These are phyloP conservation scores for Backusella luteola DNA, from an alignment of 192 early-diverging fungal species.

Conservation along the genomic window DNA sequence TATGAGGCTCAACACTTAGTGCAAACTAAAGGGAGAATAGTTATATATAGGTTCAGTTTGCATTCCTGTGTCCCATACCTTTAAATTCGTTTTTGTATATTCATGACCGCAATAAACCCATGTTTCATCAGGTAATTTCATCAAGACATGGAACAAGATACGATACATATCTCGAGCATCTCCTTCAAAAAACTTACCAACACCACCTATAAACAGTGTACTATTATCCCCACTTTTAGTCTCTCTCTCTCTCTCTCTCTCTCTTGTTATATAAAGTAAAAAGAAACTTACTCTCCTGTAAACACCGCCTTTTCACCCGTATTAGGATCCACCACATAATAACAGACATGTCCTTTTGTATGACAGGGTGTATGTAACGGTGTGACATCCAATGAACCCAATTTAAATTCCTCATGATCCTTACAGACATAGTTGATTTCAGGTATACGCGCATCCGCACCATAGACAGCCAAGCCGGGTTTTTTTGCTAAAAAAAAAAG, in stretches of 20 bases:
- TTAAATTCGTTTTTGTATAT: constrained; percentile 52
- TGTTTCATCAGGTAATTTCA: constrained; percentile 56
- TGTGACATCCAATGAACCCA: constrained; percentile 73
- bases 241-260: too few relatives aligned
- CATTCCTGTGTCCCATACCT: constrained; percentile 16
- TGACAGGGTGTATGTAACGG: constrained; percentile 84
- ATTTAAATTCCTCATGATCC: constrained; percentile 71
- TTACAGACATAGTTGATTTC: constrained; percentile 72
- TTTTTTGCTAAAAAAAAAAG: constrained; percentile 34
- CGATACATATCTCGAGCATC: constrained; percentile 61
- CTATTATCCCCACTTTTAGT: constrained; percentile 1
- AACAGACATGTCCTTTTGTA: constrained; percentile 86
- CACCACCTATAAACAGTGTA: constrained; percentile 55
- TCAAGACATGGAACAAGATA: constrained; percentile 52
- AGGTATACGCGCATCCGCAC: constrained; percentile 85
- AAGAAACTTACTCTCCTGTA: constrained; percentile 62
- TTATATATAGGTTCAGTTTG: too few relatives aligned
- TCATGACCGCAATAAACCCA: constrained; percentile 63
- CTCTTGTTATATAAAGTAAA: too few relatives aligned
- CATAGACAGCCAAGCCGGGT: constrained; percentile 73
- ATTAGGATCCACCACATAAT: constrained; percentile 65
- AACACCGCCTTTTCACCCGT: constrained; percentile 73
- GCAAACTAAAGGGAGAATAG: constrained; percentile 58
- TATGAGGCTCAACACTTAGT: constrained; percentile 69
- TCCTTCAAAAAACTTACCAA: constrained; percentile 58